Evolutionary conservation across 2,329 filamentous ascomycete genomes (phyloP).

Genomic region (Tolypocladium paradoxum): DNA sequence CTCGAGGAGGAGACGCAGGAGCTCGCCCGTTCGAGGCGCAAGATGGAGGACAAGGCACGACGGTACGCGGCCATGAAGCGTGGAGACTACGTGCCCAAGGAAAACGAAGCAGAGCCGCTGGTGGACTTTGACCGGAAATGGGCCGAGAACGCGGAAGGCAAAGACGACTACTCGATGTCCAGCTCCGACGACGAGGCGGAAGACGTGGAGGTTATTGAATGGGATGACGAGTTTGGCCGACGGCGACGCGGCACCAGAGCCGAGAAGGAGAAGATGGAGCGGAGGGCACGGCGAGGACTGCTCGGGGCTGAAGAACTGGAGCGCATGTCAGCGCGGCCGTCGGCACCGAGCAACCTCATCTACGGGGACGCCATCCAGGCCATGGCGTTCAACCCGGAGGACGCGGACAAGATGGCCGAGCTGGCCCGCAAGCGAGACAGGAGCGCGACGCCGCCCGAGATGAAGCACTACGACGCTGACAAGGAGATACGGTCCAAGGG

Average conservation of each 20-base stretch:
- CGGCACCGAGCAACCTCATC: slow-evolving; percentile 61
- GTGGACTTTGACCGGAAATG: slow-evolving; percentile 97
- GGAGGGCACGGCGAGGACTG: slow-evolving; percentile 36
- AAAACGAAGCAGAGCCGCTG: slow-evolving; percentile 55
- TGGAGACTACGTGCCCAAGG: slow-evolving; percentile 65
- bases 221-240: slow-evolving; percentile 88
- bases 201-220: slow-evolving; percentile 63
- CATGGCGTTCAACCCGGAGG: slow-evolving; percentile 70
- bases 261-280: slow-evolving; percentile 54
- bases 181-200: slow-evolving; percentile 29
- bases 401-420: slow-evolving; percentile 62
- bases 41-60: slow-evolving; percentile 83
- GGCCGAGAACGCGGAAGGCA: slow-evolving; percentile 55
- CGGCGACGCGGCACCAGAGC: slow-evolving; percentile 60
- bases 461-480: slow-evolving; percentile 76
- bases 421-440: slow-evolving; percentile 70
- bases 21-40: slow-evolving; percentile 60
- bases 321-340: slow-evolving; percentile 56
- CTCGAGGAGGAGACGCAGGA: slow-evolving; percentile 55
- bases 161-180: slow-evolving; percentile 47
- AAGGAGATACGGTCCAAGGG: slow-evolving; percentile 80
- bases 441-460: slow-evolving; percentile 67
- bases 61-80: slow-evolving; percentile 84
- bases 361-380: slow-evolving; percentile 78
- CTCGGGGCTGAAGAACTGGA: slow-evolving; percentile 52